Evolutionary conservation across 805 yeast species (phyloP).

Genomic region (Starmera pachycereana): DNA sequence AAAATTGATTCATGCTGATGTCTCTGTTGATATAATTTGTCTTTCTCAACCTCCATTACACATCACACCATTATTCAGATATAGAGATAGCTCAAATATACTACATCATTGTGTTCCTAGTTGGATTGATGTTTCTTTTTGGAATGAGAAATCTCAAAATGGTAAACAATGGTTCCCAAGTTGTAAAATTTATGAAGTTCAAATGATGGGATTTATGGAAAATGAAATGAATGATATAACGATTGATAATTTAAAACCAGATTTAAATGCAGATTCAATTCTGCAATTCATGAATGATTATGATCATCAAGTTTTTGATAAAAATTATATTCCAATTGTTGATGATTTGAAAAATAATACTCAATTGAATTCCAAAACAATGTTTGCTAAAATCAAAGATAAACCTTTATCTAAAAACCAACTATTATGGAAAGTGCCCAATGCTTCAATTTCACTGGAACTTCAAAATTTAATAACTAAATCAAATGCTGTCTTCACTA

Average conservation of each 20-base stretch:
- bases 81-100: slow-evolving; percentile 38
- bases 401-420: slow-evolving; percentile 4
- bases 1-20: slow-evolving; percentile 65
- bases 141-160: slow-evolving; percentile 44
- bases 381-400: too few relatives aligned
- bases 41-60: slow-evolving; percentile 87
- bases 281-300: slow-evolving; percentile 56
- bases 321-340: too few relatives aligned
- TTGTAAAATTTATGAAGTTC: slow-evolving; percentile 88
- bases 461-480: neutral
- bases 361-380: neutral
- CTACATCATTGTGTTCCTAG: slow-evolving; percentile 77
- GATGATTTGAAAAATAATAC: neutral
- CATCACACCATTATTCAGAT: slow-evolving; percentile 80
- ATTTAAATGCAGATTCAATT: slow-evolving; percentile 27
- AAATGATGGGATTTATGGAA: slow-evolving; percentile 98
- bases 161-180: slow-evolving; percentile 78
- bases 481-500: too few relatives aligned
- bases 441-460: slow-evolving; percentile 8
- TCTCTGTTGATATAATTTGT: slow-evolving; percentile 83
- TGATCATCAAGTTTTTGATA: slow-evolving; percentile 46
- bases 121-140: slow-evolving; percentile 92
- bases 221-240: slow-evolving; percentile 67
- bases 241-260: slow-evolving; percentile 43
- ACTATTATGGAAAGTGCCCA: slow-evolving; percentile 15